Conservation (phyloP, 495 filamentous ascomycete species). For the Podospora sp. region DNA sequence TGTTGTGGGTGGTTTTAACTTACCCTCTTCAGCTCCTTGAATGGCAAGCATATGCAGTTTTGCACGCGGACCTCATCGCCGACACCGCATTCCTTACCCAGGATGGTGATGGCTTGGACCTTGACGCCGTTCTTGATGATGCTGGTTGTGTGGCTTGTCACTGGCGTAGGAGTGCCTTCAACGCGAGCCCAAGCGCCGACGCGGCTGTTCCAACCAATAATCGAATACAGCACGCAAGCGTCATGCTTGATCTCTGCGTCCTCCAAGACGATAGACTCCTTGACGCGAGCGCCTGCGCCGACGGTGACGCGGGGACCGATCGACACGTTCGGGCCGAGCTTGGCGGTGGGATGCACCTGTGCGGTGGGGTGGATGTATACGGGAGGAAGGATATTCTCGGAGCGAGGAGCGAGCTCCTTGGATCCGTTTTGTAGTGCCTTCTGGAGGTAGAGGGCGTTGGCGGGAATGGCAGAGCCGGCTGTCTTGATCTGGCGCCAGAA, state of each 20-base stretch:
- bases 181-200: conserved; percentile 97
- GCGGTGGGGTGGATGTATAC: conserved; percentile 98
- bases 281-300: conserved; percentile 87
- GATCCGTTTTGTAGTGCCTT: conserved; percentile 88
- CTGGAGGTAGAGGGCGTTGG: conserved; percentile 95
- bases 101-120: conserved; percentile 97
- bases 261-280: conserved; percentile 95
- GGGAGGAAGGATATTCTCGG: conserved; percentile 86
- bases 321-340: conserved; percentile 95
- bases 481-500: conserved; percentile 99
- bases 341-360: conserved; percentile 88
- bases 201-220: conserved; percentile 95
- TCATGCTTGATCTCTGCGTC: conserved; percentile 97
- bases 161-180: conserved; percentile 90
- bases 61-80: conserved; percentile 95
- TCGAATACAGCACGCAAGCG: conserved; percentile 92
- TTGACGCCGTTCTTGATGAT: conserved; percentile 97
- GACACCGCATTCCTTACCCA: conserved; percentile 95
- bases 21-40: conserved; percentile 98
- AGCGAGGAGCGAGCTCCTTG: conserved; percentile 78
- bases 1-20: conserved; percentile 40
- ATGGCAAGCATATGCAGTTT: conserved; percentile 97
- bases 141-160: conserved; percentile 87
- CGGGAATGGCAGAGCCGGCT: conserved; percentile 93
- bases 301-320: conserved; percentile 85